phyloP scores from a whole-genome alignment of 805 yeast genomes.

The Alloascoidea africana region DNA sequence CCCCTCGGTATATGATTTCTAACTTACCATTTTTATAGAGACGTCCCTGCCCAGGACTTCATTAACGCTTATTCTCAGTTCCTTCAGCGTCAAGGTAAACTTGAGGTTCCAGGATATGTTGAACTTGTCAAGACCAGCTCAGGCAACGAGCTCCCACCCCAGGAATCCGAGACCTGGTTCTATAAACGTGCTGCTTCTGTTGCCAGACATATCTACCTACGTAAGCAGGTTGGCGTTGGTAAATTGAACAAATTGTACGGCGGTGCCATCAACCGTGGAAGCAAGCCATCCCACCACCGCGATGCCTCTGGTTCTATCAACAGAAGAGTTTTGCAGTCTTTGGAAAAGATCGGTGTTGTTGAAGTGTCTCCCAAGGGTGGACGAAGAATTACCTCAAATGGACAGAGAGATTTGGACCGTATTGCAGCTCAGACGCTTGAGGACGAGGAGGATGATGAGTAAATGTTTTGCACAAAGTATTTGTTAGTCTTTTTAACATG shows the following conservation, averaged over 20 bases:
- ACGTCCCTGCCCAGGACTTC: slow-evolving; percentile 95
- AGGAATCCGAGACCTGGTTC: slow-evolving; percentile 89
- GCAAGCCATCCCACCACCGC: slow-evolving; percentile 78
- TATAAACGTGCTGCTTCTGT: slow-evolving; percentile 93
- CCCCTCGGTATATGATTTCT: no score
- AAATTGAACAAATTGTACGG: slow-evolving; percentile 86
- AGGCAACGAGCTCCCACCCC: slow-evolving; percentile 91
- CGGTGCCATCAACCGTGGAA: slow-evolving; percentile 90
- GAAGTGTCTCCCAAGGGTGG: slow-evolving; percentile 82
- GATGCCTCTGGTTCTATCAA: slow-evolving; percentile 88
- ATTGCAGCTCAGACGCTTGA: slow-evolving; percentile 91
- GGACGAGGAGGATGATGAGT: slow-evolving; percentile 28
- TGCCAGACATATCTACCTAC: slow-evolving; percentile 91
- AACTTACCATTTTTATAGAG: slow-evolving; percentile 31
- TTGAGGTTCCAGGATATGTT: slow-evolving; percentile 93
- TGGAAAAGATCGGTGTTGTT: slow-evolving; percentile 80
- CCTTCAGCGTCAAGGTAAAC: slow-evolving; percentile 93
- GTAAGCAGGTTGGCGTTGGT: slow-evolving; percentile 92
- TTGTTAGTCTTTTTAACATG: no score
- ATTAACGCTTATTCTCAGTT: slow-evolving; percentile 89
- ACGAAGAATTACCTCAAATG: slow-evolving; percentile 86
- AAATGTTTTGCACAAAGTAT: no score
- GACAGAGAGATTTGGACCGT: slow-evolving; percentile 96
- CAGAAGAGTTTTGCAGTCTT: slow-evolving; percentile 84
- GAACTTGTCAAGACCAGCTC: slow-evolving; percentile 88